Evolutionary conservation across 495 filamentous ascomycete genomes (phyloP), one percentile per base, ranked within the genome.

Genomic region (Aspergillus taichungensis): DNA sequence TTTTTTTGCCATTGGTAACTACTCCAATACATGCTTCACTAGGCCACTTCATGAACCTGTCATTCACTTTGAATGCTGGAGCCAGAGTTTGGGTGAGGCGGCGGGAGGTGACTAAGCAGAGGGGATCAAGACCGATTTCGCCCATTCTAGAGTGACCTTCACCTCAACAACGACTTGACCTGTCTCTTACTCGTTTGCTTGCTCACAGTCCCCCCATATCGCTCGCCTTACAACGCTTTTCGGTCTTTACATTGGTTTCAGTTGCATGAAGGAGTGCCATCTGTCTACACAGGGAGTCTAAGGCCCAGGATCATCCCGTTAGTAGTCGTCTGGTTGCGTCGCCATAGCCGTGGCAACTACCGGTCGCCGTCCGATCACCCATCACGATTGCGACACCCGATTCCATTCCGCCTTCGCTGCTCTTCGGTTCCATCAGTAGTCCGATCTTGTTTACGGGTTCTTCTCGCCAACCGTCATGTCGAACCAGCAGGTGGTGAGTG

Each of bases 401-500:
- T 18, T 24, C 30, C 27, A 8, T 43, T 43, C 30, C 42, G 38
- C 36, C 38, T 42, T 6, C 30, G 6, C 35, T 13, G 35, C 18
- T 5, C 6, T 6, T 33, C 13, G 18, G 36, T 45, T 40, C 39
- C 40, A 36, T 34, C 37, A 44, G 37, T 37, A 33, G 34, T 42
- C 37, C 36, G 47, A 31, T 34, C 18, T 34, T 43, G 8, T 35
- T 37, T 51, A 46, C 43, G 40, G 47, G 12, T 37, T 40, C 24
- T 40, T 46, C 37, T 14, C 46, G 46, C 46, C 55, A 37, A 52
- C n/a, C n/a, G n/a, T 40, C 58, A 83, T 83, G 79, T 79, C 79
- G 51, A 82, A 83, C 64, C 68, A 73, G 60, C 69, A 75, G 61
- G 78, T 83, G 69, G 79, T 83, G 56, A 79, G 79, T 80, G 49